Evolutionary conservation across 2,329 filamentous ascomycete species (phyloP).

Genomic region (Cytospora mali): DNA sequence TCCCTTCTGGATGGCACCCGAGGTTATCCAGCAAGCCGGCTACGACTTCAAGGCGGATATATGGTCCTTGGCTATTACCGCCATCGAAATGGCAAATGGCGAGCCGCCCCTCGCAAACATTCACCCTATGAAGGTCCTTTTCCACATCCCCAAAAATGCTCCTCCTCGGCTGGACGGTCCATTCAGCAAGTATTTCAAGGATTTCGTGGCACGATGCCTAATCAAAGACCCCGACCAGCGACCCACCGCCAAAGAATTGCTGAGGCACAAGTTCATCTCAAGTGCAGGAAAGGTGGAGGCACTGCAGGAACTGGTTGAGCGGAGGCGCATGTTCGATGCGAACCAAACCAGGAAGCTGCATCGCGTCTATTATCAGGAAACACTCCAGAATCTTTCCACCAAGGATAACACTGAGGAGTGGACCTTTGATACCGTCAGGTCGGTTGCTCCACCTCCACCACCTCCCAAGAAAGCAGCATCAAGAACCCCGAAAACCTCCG

Average conservation of each 20-base stretch:
- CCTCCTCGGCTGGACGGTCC: conserved; percentile 82
- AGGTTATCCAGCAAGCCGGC: conserved; percentile 85
- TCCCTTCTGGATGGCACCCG: conserved; percentile 96
- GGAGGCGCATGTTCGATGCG: conserved; percentile 81
- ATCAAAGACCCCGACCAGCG: conserved; percentile 88
- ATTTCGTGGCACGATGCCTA: conserved; percentile 88
- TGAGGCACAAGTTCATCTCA: conserved; percentile 86
- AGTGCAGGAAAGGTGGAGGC: conserved; percentile 85
- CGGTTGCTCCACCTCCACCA: conserved; percentile 51
- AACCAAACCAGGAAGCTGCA: conserved; percentile 69
- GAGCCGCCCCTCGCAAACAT: conserved; percentile 85
- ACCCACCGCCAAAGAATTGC: conserved; percentile 81
- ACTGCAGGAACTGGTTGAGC: conserved; percentile 82
- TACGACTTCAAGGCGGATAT: conserved; percentile 91
- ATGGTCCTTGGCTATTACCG: conserved; percentile 90
- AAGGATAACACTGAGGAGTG: conserved; percentile 79
- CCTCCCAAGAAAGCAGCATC: conserved; percentile 52
- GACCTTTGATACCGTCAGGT: conserved; percentile 94
- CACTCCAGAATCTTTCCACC: conserved; percentile 70
- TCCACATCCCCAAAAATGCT: conserved; percentile 85
- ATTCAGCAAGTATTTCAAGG: conserved; percentile 89
- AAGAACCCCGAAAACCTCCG: conserved; percentile 59
- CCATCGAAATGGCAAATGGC: conserved; percentile 84
- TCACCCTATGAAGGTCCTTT: conserved; percentile 92
- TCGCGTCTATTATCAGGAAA: conserved; percentile 91